Percentiles rank a stretch among this genome's conserved stretches.
These are phyloP conservation scores for Rhizopus arrhizus DNA, from an alignment of 371 early-diverging fungal genomes.

Conservation along the genomic window DNA sequence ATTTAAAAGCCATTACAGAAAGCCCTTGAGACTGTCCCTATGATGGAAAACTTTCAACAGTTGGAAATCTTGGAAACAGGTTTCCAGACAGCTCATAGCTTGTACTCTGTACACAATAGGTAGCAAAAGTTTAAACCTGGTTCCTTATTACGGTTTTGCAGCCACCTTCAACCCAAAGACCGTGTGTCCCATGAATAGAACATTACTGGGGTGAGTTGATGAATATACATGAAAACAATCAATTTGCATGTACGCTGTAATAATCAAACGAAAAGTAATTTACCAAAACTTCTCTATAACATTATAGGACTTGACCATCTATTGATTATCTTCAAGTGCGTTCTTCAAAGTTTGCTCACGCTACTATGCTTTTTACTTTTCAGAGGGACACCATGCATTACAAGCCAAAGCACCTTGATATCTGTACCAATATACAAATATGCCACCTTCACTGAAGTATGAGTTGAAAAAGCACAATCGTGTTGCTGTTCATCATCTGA, in stretches of 20 bases:
- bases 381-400: constrained; percentile 8
- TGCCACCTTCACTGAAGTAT: constrained; percentile 10
- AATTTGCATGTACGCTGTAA: constrained; percentile 9
- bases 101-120: constrained; percentile 6
- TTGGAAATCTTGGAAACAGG: constrained; percentile 28
- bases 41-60: constrained; percentile 27
- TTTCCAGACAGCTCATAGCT: constrained; percentile 22
- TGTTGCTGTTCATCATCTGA: constrained; percentile 11
- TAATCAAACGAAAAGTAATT: constrained; percentile 10
- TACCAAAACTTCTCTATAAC: constrained; percentile 10
- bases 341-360: constrained; percentile 11
- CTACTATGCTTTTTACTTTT: constrained; percentile 11
- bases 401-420: constrained; percentile 10
- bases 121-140: constrained; percentile 7
- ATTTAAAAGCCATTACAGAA: constrained; percentile 18
- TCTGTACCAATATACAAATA: constrained; percentile 9
- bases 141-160: constrained; percentile 10
- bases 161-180: constrained; percentile 10
- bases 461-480: constrained; percentile 11
- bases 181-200: constrained; percentile 4
- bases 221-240: constrained; percentile 8
- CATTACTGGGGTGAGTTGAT: constrained; percentile 8
- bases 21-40: constrained; percentile 26
- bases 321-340: constrained; percentile 10
- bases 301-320: constrained; percentile 8